These are phyloP conservation scores for Punctularia strigosozonata DNA, from an alignment of 768 basidiomycete genomes.

Conservation along the genomic window DNA sequence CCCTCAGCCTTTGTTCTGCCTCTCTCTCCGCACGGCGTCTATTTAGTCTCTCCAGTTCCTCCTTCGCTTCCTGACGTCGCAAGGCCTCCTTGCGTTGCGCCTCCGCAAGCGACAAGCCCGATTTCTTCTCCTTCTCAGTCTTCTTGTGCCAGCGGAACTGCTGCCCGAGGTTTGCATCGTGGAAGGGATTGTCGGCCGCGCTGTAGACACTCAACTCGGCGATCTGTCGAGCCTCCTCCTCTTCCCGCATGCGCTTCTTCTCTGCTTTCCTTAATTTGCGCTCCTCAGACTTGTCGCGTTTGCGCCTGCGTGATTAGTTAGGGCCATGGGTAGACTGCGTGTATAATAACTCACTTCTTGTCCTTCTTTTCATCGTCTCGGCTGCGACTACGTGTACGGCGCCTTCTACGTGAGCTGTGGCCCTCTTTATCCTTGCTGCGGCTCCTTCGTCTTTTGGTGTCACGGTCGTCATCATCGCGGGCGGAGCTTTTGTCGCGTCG, in stretches of 20 bases:
- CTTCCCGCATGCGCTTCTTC: conserved; percentile 71
- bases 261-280: conserved; percentile 78
- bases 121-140: conserved; percentile 87
- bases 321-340: not conserved
- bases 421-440: conserved; percentile 20
- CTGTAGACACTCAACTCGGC: conserved; percentile 96
- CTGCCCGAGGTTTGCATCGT: conserved; percentile 91
- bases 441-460: conserved; percentile 16
- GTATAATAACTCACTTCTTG: conserved; percentile 32
- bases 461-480: conserved; percentile 11
- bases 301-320: conserved; percentile 39
- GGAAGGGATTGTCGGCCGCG: conserved; percentile 95
- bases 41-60: conserved; percentile 89
- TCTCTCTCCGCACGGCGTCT: conserved; percentile 86
- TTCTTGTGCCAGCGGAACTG: conserved; percentile 99
- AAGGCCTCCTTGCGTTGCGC: conserved; percentile 69
- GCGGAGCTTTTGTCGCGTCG: conserved; percentile 1
- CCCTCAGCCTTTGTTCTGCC: conserved; percentile 74
- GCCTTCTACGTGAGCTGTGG: no score
- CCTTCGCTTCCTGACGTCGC: conserved; percentile 82
- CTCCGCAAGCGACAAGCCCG: conserved; percentile 71
- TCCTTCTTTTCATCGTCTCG: conserved; percentile 26
- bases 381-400: conserved; percentile 21
- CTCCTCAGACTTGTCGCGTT: conserved; percentile 81
- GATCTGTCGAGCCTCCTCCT: conserved; percentile 85